These are phyloP conservation scores for Raddia distichophylla DNA, from an alignment of 176 grass and related monocot species.

Conservation along the genomic window DNA sequence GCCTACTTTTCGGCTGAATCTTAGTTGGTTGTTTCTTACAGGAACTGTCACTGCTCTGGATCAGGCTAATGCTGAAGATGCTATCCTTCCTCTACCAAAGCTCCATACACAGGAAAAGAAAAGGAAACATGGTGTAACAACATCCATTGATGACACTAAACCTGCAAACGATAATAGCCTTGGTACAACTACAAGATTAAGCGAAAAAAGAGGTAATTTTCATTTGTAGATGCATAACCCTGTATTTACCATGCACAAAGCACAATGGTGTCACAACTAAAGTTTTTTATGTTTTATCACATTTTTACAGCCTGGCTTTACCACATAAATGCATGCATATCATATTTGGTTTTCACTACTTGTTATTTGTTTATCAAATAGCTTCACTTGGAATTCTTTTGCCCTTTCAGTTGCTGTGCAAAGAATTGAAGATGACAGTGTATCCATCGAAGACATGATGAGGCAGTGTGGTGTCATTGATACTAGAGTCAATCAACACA, in stretches of 20 bases:
- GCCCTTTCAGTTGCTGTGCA: slow-evolving; percentile 58
- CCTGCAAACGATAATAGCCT: slow-evolving; percentile 34
- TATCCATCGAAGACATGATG: slow-evolving; percentile 89
- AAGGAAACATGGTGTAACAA: slow-evolving; percentile 72
- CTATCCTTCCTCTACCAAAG: slow-evolving; percentile 81
- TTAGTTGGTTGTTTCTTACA: slow-evolving; percentile 46
- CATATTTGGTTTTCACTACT: slow-evolving; percentile 6
- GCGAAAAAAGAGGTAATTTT: slow-evolving; percentile 67
- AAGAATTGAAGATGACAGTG: slow-evolving; percentile 69
- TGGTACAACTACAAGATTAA: slow-evolving; percentile 34
- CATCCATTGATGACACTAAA: slow-evolving; percentile 47
- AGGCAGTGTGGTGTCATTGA: slow-evolving; percentile 54
- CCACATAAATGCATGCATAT: neutral
- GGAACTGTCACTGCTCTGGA: slow-evolving; percentile 79
- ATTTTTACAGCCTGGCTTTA: neutral
- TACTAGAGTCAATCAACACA: slow-evolving; percentile 39
- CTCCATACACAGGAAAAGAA: slow-evolving; percentile 78
- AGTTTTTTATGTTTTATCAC: neutral
- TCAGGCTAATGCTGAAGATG: slow-evolving; percentile 91
- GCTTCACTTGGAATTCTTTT: slow-evolving; percentile 31
- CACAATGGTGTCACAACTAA: neutral
- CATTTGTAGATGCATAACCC: neutral
- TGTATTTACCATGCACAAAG: neutral
- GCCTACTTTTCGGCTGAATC: slow-evolving; percentile 28
- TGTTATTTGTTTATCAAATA: slow-evolving; percentile 27